Percentiles rank a stretch among this genome's conserved stretches.
Evolutionary conservation across 2,329 filamentous ascomycete species (phyloP).

Genomic region (Ophiostoma sp.): DNA sequence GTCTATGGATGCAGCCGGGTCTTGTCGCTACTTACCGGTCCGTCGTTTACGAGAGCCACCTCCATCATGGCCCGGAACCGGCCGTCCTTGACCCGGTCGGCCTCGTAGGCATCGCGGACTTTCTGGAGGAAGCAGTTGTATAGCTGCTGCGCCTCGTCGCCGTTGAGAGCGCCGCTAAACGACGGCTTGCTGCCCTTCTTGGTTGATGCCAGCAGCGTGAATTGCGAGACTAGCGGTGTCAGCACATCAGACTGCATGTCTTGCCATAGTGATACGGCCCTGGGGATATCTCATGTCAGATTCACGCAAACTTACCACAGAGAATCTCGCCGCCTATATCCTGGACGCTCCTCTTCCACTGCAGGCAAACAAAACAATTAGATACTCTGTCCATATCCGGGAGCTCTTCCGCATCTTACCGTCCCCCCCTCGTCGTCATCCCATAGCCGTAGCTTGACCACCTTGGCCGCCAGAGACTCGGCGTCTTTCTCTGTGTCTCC

Average conservation of each 20-base stretch:
- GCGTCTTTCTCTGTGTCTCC: slow-evolving; percentile 87
- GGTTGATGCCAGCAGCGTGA: slow-evolving; percentile 86
- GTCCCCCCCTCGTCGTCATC: slow-evolving; percentile 68
- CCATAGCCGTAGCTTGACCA: slow-evolving; percentile 88
- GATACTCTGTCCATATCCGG: too few species aligned
- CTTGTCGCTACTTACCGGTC: slow-evolving; percentile 45
- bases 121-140: slow-evolving; percentile 80
- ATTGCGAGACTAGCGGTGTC: slow-evolving; percentile 73
- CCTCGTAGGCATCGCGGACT: slow-evolving; percentile 64
- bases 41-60: slow-evolving; percentile 84
- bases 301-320: slow-evolving; percentile 60
- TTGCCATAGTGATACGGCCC: neutral
- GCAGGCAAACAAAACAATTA: neutral
- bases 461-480: slow-evolving; percentile 74
- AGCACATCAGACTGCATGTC: neutral
- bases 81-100: slow-evolving; percentile 83
- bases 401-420: slow-evolving; percentile 39
- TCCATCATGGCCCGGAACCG: slow-evolving; percentile 99
- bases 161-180: slow-evolving; percentile 81
- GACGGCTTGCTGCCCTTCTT: slow-evolving; percentile 94
- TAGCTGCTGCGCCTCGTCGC: slow-evolving; percentile 69
- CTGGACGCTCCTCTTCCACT: slow-evolving; percentile 83
- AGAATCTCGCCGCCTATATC: slow-evolving; percentile 88
- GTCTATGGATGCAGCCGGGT: too few species aligned
- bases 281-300: neutral